Percentiles rank a stretch among this genome's conserved stretches.
Evolutionary conservation across 2,329 filamentous ascomycete species (phyloP).

Genomic region (Colletotrichum limetticola): DNA sequence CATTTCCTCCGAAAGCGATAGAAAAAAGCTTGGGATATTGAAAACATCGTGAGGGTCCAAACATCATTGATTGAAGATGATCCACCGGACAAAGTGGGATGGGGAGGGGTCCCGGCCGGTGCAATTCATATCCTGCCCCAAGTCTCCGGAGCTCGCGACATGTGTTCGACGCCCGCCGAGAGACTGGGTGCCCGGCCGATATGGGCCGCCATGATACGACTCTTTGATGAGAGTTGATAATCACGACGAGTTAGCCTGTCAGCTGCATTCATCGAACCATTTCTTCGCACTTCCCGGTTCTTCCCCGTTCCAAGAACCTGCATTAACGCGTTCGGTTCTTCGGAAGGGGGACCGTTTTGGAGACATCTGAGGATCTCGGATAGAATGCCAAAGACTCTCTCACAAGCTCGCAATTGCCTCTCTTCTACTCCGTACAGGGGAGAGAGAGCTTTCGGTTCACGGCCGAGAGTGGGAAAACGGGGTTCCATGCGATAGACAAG

Average conservation of each 20-base stretch:
- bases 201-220: background rate
- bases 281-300: background rate
- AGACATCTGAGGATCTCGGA: background rate
- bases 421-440: background rate
- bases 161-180: conserved; percentile 2
- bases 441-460: background rate
- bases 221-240: background rate
- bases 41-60: conserved; percentile 20
- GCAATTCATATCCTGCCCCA: background rate
- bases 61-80: background rate
- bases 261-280: conserved; percentile 29
- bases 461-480: conserved; percentile 9
- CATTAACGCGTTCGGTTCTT: background rate
- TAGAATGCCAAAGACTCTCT: background rate
- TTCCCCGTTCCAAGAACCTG: background rate
- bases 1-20: conserved; percentile 12
- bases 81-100: background rate
- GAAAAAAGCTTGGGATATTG: background rate
- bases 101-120: background rate
- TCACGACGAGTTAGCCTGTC: background rate
- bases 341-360: background rate
- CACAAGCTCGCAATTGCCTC: background rate
- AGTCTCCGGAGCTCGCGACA: background rate
- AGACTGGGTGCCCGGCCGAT: background rate
- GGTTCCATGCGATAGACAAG: background rate